Evolutionary conservation across 768 basidiomycete genomes (phyloP).

Genomic region (Serpula lacrymans): DNA sequence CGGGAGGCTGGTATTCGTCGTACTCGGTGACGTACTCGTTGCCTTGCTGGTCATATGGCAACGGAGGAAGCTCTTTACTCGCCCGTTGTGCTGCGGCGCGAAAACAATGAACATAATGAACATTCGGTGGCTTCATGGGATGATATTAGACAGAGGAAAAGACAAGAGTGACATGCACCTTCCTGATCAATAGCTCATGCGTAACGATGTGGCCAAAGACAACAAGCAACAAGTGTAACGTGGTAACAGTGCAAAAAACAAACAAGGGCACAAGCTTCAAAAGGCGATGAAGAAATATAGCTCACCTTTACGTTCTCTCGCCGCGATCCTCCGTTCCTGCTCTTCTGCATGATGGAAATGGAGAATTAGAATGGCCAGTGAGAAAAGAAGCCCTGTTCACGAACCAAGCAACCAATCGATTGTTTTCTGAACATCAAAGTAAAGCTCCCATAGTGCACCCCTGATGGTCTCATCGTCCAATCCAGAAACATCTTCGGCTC

Average conservation of each 20-base stretch:
- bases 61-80: constrained; percentile 14
- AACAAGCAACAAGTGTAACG: constrained; percentile 30
- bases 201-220: constrained; percentile 23
- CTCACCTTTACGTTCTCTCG: constrained; percentile 86
- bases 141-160: constrained; percentile 25
- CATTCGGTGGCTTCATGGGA: constrained; percentile 10
- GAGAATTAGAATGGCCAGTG: not conserved
- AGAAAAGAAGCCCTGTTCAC: constrained; percentile 24
- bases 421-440: constrained; percentile 80
- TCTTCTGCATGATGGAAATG: constrained; percentile 50
- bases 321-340: constrained; percentile 56
- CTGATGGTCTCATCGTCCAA: constrained; percentile 73
- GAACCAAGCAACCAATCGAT: constrained; percentile 72
- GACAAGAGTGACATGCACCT: constrained; percentile 49
- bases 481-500: constrained; percentile 59
- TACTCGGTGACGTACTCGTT: too few relatives aligned
- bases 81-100: constrained; percentile 16
- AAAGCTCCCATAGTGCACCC: constrained; percentile 82
- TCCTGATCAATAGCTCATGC: constrained; percentile 41
- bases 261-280: constrained; percentile 26
- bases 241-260: constrained; percentile 21
- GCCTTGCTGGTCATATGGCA: constrained; percentile 12
- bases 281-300: constrained; percentile 23
- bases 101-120: constrained; percentile 18
- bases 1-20: not conserved